Conservation (phyloP, 169 alveolate species). For the Plasmodium malariae region DNA sequence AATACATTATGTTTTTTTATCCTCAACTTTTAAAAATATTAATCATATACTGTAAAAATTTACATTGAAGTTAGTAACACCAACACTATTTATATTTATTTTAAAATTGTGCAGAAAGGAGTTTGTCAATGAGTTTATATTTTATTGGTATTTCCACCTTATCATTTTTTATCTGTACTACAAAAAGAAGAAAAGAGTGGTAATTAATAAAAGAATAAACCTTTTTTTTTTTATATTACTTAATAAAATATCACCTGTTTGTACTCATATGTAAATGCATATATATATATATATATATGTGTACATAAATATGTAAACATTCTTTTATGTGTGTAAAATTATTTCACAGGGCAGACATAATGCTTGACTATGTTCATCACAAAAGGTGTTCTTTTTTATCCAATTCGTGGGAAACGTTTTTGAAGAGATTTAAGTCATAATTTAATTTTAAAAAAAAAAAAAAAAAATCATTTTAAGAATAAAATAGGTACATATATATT, state of each 20-base stretch:
- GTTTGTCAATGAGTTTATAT: slow-evolving; percentile 58
- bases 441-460: neutral
- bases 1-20: too few species aligned
- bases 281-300: neutral
- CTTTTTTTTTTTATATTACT: neutral
- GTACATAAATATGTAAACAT: neutral
- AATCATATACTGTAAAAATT: too few species aligned
- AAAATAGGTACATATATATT: too few species aligned
- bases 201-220: slow-evolving; percentile 3
- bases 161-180: slow-evolving; percentile 62
- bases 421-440: slow-evolving; percentile 53
- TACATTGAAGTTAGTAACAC: too few species aligned
- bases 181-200: slow-evolving; percentile 75
- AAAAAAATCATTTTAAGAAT: neutral
- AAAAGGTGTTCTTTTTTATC: slow-evolving; percentile 76
- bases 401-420: slow-evolving; percentile 48
- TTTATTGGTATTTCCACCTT: slow-evolving; percentile 54
- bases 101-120: slow-evolving; percentile 50
- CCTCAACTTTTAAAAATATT: too few species aligned
- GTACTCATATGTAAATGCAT: neutral
- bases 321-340: neutral
- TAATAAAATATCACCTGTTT: neutral
- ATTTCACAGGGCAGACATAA: slow-evolving; percentile 69
- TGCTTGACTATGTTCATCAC: slow-evolving; percentile 76
- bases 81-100: neutral